Evolutionary conservation across 345 rosid genomes (phyloP), one percentile per base, ranked within the genome.

Genomic region (Eucalyptus fibrosa): DNA sequence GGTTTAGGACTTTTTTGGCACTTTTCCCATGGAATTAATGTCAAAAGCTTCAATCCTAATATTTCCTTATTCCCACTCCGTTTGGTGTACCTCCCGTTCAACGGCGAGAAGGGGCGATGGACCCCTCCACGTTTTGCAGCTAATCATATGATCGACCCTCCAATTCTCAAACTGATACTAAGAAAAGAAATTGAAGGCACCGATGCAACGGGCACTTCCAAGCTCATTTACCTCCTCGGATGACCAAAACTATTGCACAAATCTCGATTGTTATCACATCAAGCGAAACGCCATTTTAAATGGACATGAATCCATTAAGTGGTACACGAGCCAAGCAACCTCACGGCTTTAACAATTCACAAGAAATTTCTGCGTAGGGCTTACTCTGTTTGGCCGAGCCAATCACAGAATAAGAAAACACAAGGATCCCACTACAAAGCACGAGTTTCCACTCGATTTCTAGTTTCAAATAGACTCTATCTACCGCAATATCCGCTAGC

Each of bases 401-500:
- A 65, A 65, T n/a, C 37, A n/a, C 19, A 15, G 34, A 65, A 15
- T 7, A n/a, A 65, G 72, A 65, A 65, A 65, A 65, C 72, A 65
- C 37, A 65, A 0, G 72, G 10, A 7, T 65, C 37, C 2, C 0
- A 7, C 10, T 15, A 37, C 72, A 65, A 65, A 30, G 72, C 72
- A 65, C 34, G 72, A n/a, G 37, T 65, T 65, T 65, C 19, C 37
- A 30, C 37, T n/a, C 72, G 18, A 30, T 30, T 14, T 62, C 37
- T 30, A 30, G 72, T 9, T 62, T 62, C 34, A 30, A 30, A 62
- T 2, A 30, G 18, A 4, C 72, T 30, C 18, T 30, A 32, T 30
- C 72, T 62, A 62, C 72, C 72, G 72, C 72, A 30, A 2, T 7
- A 62, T 62, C 72, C 72, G 18, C 72, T 7, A 19, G 56, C 56